Evolutionary conservation across 73 alveolate species (phyloP).

Genomic region (Tetrahymena borealis): DNA sequence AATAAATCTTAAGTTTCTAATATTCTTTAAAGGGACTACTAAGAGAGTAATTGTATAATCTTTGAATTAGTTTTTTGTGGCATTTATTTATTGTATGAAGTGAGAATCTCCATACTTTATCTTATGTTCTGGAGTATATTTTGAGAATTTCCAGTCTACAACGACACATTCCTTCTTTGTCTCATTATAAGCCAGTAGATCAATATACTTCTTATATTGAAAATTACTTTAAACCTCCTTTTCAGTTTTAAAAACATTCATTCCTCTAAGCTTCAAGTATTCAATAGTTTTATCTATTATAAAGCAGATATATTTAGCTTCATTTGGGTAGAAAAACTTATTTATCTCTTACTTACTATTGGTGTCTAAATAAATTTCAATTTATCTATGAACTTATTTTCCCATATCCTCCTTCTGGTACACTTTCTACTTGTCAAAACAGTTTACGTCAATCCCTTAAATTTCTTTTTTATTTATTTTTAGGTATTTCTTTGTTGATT

Average conservation of each 20-base stretch:
- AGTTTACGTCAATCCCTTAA: background rate
- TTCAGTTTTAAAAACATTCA: background rate
- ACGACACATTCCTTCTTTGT: background rate
- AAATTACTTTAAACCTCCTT: background rate
- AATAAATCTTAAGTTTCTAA: too few relatives aligned
- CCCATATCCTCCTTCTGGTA: background rate
- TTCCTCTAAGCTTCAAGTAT: background rate
- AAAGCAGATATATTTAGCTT: background rate
- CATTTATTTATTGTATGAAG: too few relatives aligned
- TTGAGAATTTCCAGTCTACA: background rate
- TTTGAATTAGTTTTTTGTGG: too few relatives aligned
- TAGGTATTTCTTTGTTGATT: background rate
- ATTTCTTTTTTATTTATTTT: background rate
- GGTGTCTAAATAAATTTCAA: background rate
- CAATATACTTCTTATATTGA: background rate
- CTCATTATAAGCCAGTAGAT: background rate
- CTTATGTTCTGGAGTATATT: background rate
- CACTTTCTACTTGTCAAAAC: background rate
- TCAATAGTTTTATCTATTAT: background rate
- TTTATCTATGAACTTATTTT: background rate
- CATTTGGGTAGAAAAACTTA: background rate
- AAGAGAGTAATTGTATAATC: too few relatives aligned
- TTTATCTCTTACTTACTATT: background rate
- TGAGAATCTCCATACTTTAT: background rate
- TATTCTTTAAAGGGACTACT: too few relatives aligned